These are phyloP conservation scores for Ophiocordyceps unilateralis DNA, from an alignment of 2,329 filamentous ascomycete species.

Conservation along the genomic window DNA sequence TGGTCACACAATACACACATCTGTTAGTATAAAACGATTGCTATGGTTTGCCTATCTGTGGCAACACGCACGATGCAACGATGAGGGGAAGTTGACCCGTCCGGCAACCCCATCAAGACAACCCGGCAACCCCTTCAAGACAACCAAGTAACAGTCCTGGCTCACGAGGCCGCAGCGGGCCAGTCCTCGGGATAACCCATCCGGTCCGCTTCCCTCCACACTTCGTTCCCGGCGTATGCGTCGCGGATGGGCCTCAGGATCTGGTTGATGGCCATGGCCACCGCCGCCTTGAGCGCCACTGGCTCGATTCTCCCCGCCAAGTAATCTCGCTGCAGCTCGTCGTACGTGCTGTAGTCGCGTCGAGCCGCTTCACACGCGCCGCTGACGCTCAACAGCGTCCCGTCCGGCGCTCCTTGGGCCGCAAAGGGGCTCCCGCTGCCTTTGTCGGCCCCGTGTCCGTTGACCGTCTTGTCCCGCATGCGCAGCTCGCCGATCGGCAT, in stretches of 20 bases:
- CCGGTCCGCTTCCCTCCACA: neutral
- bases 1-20: too few species aligned
- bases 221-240: neutral
- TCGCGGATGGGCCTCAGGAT: neutral
- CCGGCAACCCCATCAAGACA: neutral
- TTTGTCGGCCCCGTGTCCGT: too few species aligned
- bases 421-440: neutral
- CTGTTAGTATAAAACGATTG: too few species aligned
- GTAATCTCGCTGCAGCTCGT: neutral
- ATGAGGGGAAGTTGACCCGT: neutral
- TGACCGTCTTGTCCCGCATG: neutral
- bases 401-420: neutral
- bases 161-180: too few species aligned
- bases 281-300: neutral
- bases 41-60: neutral
- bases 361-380: neutral
- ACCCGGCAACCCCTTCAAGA: too few species aligned
- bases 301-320: neutral
- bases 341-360: constrained; percentile 1
- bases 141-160: too few species aligned
- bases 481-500: neutral
- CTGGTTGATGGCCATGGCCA: neutral
- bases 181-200: neutral
- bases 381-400: neutral
- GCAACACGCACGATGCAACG: neutral